phyloP scores from a whole-genome alignment of 2,329 filamentous ascomycete species.

The Passalora sequoiae region DNA sequence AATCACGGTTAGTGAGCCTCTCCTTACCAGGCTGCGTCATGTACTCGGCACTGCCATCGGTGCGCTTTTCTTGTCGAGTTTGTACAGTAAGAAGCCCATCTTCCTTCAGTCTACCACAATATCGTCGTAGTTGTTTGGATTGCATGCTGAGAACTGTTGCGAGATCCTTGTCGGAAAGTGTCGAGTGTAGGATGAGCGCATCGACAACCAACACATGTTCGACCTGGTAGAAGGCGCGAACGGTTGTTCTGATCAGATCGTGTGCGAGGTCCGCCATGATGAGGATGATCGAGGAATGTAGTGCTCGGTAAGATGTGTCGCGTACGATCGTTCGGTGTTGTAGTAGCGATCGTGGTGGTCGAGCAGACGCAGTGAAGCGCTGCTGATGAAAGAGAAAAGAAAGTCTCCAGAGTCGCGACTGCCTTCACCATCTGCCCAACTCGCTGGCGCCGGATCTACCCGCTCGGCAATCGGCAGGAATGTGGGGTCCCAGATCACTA shows the following conservation, averaged over 20 bases:
- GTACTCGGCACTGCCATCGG: slow-evolving; percentile 26
- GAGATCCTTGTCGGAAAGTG: slow-evolving; percentile 80
- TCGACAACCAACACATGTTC: slow-evolving; percentile 78
- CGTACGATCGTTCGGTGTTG: too few relatives aligned
- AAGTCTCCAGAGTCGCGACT: slow-evolving; percentile 1
- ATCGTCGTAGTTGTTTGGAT: slow-evolving; percentile 83
- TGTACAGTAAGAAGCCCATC: slow-evolving; percentile 81
- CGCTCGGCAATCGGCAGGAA: neutral
- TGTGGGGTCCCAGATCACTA: neutral
- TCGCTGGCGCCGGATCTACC: slow-evolving; percentile 3
- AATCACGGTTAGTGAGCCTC: slow-evolving; percentile 58
- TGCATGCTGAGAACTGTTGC: slow-evolving; percentile 83
- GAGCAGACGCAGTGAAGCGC: slow-evolving; percentile 30
- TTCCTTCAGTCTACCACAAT: slow-evolving; percentile 78
- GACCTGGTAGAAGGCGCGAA: slow-evolving; percentile 79
- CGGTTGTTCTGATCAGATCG: slow-evolving; percentile 78
- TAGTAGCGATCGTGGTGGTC: too few relatives aligned
- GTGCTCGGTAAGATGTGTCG: slow-evolving; percentile 2
- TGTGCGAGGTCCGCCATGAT: slow-evolving; percentile 58
- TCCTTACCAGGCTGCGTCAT: slow-evolving; percentile 30
- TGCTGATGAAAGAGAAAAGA: slow-evolving; percentile 21
- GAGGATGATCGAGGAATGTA: neutral
- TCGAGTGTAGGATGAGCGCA: slow-evolving; percentile 68
- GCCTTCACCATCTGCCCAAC: neutral
- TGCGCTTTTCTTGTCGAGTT: slow-evolving; percentile 37